phyloP scores from a whole-genome alignment of 495 filamentous ascomycete species.

The Penicillium antarcticum region DNA sequence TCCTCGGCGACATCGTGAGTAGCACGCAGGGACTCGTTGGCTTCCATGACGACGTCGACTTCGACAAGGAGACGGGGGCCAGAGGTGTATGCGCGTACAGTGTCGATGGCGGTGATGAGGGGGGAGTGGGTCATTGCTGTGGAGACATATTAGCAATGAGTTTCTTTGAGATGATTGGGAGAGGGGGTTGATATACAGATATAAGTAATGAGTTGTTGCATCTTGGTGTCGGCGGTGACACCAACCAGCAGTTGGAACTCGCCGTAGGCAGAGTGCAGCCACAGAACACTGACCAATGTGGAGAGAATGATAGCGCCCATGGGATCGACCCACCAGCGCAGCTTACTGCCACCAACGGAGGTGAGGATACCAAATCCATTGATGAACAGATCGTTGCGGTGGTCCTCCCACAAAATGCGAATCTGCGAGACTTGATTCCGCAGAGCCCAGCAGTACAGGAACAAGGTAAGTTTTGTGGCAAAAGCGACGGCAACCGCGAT shows the following conservation, averaged over 20 bases:
- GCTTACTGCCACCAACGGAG: constrained; percentile 78
- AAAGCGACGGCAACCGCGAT: constrained; percentile 87
- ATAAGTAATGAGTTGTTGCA: constrained; percentile 93
- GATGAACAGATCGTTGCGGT: constrained; percentile 84
- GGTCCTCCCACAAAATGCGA: constrained; percentile 88
- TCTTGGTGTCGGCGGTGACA: constrained; percentile 77
- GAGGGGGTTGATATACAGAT: constrained; percentile 56
- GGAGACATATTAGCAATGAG: not conserved
- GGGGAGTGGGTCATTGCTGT: constrained; percentile 83
- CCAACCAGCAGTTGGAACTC: constrained; percentile 92
- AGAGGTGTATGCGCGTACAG: constrained; percentile 87
- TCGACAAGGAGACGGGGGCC: constrained; percentile 88
- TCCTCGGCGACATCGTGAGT: constrained; percentile 95
- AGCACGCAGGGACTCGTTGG: constrained; percentile 60
- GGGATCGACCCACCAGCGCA: constrained; percentile 94
- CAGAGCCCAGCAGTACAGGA: constrained; percentile 89
- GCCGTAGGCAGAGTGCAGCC: constrained; percentile 78
- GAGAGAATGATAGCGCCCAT: constrained; percentile 87
- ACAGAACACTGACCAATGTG: constrained; percentile 68
- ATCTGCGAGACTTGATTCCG: constrained; percentile 88
- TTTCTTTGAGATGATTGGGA: not conserved
- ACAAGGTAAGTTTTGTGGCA: constrained; percentile 75
- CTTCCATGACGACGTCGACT: constrained; percentile 85
- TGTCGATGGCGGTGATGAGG: constrained; percentile 80
- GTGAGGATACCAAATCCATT: constrained; percentile 91